Evolutionary conservation across 179 eudicot genomes (phyloP).

Genomic region (Silene noctiflora): DNA sequence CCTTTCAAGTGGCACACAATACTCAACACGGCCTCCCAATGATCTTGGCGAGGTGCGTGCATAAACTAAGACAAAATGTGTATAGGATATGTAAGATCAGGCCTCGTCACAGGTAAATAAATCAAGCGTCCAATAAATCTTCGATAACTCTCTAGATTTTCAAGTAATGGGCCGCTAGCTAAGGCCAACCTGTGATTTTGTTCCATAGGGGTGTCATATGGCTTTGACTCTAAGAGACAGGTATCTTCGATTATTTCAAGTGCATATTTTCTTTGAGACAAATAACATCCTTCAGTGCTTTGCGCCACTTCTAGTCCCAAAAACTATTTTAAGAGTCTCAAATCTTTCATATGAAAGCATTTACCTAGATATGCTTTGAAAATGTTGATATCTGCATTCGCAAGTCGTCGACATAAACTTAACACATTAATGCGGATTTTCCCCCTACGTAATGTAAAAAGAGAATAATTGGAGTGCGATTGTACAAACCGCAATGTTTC

Average conservation of each 20-base stretch:
- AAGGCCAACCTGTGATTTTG: neutral
- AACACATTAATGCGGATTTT: neutral
- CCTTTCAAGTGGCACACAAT: neutral
- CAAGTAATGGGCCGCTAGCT: neutral
- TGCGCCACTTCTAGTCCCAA: neutral
- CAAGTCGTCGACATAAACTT: neutral
- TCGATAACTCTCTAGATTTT: neutral
- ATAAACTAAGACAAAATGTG: neutral
- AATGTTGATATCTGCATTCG: neutral
- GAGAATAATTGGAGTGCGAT: neutral
- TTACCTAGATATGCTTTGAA: neutral
- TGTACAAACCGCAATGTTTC: neutral
- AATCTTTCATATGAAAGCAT: too few species aligned
- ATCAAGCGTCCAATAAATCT: neutral
- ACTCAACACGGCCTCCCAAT: neutral
- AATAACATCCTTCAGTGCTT: neutral
- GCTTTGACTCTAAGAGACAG: neutral
- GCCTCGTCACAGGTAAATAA: neutral
- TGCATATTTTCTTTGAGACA: neutral
- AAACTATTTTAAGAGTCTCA: neutral
- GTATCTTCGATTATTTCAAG: neutral
- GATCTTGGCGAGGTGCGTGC: too few species aligned
- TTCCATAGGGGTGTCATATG: neutral
- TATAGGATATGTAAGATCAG: neutral
- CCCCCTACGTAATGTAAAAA: neutral